Percentiles rank a stretch among this genome's conserved stretches.
phyloP scores from a whole-genome alignment of 164 flowering plant species.

The Chimonanthus salicifolius region DNA sequence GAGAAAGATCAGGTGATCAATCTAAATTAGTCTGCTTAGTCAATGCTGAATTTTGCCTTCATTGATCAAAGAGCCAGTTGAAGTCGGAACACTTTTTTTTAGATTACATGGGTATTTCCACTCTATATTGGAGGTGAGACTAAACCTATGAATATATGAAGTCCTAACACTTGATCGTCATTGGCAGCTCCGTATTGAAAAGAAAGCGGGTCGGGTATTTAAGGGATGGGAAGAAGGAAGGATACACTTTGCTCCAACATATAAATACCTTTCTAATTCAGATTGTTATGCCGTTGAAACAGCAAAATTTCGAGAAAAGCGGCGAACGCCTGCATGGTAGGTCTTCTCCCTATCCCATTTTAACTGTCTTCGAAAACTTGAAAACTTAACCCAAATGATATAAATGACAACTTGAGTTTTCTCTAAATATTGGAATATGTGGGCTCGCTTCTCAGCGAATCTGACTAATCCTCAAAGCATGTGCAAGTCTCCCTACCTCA shows the following conservation, averaged over 20 bases:
- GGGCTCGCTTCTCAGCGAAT: too few species aligned
- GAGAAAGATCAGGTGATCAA: conserved; percentile 71
- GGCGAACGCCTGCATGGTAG: conserved; percentile 82
- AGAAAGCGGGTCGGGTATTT: conserved; percentile 68
- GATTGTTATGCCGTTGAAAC: conserved; percentile 54
- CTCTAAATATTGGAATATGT: too few species aligned
- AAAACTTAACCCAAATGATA: too few species aligned
- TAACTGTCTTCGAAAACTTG: background rate
- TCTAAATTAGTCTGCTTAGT: background rate
- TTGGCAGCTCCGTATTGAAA: conserved; percentile 66
- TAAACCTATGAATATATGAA: too few species aligned
- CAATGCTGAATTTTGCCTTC: too few species aligned
- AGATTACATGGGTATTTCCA: too few species aligned
- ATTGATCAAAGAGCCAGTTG: too few species aligned
- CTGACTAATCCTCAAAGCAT: too few species aligned
- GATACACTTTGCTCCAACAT: conserved; percentile 81
- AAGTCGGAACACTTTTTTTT: too few species aligned
- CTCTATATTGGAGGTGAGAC: too few species aligned
- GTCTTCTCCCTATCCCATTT: background rate
- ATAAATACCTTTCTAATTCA: conserved; percentile 68
- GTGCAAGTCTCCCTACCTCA: too few species aligned
- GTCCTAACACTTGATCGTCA: background rate
- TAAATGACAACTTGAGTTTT: too few species aligned
- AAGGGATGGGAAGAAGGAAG: conserved; percentile 87
- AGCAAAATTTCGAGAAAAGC: conserved; percentile 45